phyloP scores from a whole-genome alignment of 495 filamentous ascomycete species.

The Cenococcum geophilum region DNA sequence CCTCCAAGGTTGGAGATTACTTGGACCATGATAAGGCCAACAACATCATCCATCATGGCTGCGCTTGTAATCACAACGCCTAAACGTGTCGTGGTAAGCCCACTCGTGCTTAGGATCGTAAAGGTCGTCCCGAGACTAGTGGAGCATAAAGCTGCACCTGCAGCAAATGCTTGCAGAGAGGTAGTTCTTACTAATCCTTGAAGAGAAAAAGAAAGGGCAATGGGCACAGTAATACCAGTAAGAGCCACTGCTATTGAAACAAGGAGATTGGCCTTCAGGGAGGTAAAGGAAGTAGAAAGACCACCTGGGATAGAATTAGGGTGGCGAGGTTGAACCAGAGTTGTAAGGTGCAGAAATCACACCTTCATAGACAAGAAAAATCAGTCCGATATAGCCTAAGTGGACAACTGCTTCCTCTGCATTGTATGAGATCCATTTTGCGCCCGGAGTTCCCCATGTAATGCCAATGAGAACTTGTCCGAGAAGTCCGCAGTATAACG shows the following conservation, averaged over 20 bases:
- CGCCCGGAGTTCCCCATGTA: constrained; percentile 58
- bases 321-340: neutral
- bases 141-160: constrained; percentile 69
- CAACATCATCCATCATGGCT: constrained; percentile 79
- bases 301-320: constrained; percentile 46
- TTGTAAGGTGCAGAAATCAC: neutral
- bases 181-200: constrained; percentile 40
- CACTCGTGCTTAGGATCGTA: constrained; percentile 56
- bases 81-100: constrained; percentile 53
- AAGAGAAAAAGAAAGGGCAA: constrained; percentile 62
- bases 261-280: constrained; percentile 54
- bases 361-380: constrained; percentile 71
- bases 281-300: constrained; percentile 54
- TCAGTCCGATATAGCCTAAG: constrained; percentile 70
- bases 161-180: constrained; percentile 60
- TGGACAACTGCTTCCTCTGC: constrained; percentile 55
- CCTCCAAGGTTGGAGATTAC: constrained; percentile 51
- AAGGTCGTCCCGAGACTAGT: constrained; percentile 78
- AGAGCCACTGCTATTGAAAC: constrained; percentile 56
- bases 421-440: constrained; percentile 46
- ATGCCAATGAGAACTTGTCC: constrained; percentile 70
- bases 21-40: constrained; percentile 74
- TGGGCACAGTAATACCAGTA: constrained; percentile 59
- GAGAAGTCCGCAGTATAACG: constrained; percentile 65
- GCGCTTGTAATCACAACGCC: constrained; percentile 65